Percentiles rank a stretch among this genome's conserved stretches.
phyloP scores from a whole-genome alignment of 176 grass and related monocot species.

The Sorghum bicolor region Sorghum_bicolor_NCBIv3 NC_012873.2:67726501-67727000 shows the following conservation, averaged over 20 bases:
- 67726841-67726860: slow-evolving; percentile 82
- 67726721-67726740: no score
- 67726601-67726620: slow-evolving; percentile 61
- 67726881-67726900: no score
- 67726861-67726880: no score
- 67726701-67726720: no score
- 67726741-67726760: no score
- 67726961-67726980: slow-evolving; percentile 69
- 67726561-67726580: slow-evolving; percentile 56
- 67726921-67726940: no score
- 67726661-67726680: no score
- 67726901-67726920: no score
- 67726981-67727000: slow-evolving; percentile 83
- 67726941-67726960: no score
- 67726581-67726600: slow-evolving; percentile 44
- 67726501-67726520: neutral
- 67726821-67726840: slow-evolving; percentile 58
- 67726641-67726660: neutral
- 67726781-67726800: slow-evolving; percentile 86
- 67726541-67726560: slow-evolving; percentile 51
- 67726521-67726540: slow-evolving; percentile 42
- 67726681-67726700: no score
- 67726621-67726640: slow-evolving; percentile 70
- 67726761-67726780: neutral
- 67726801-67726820: slow-evolving; percentile 88